phyloP scores from a whole-genome alignment of 257 asterid genomes.

The Ilex asprella region DNA sequence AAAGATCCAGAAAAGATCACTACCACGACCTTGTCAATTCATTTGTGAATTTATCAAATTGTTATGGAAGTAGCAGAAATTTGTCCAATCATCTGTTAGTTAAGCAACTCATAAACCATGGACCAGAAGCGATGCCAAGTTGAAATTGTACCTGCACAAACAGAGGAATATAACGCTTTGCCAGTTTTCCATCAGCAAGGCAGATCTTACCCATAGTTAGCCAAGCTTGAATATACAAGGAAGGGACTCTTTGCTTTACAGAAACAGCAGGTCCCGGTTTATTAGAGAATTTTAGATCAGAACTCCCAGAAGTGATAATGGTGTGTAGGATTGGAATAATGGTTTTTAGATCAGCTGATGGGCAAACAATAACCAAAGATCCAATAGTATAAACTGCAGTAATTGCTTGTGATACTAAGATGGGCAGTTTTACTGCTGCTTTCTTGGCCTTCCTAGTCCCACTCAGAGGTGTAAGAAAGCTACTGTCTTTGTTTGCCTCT shows the following conservation, averaged over 20 bases:
- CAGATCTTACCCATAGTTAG: constrained; percentile 92
- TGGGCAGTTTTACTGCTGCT: constrained; percentile 27
- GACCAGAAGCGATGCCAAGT: constrained; percentile 2
- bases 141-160: constrained; percentile 73
- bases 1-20: no score
- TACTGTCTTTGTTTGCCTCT: constrained; percentile 26
- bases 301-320: constrained; percentile 61
- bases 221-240: constrained; percentile 84
- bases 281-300: constrained; percentile 44
- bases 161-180: constrained; percentile 87
- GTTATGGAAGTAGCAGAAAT: no score
- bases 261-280: constrained; percentile 34
- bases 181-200: constrained; percentile 83
- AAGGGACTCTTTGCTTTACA: constrained; percentile 52
- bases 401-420: constrained; percentile 36
- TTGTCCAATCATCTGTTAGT: no score
- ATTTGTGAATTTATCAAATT: no score
- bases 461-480: constrained; percentile 48
- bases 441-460: constrained; percentile 28
- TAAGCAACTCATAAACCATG: background rate
- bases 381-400: constrained; percentile 82
- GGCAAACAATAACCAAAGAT: constrained; percentile 59
- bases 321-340: constrained; percentile 62
- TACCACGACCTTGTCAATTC: no score
- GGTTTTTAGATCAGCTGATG: constrained; percentile 54